A percentile compares a stretch with the other conserved stretches of the same genome.
phyloP scores from a whole-genome alignment of 2,329 filamentous ascomycete genomes.

The Trichoderma sp. region DNA sequence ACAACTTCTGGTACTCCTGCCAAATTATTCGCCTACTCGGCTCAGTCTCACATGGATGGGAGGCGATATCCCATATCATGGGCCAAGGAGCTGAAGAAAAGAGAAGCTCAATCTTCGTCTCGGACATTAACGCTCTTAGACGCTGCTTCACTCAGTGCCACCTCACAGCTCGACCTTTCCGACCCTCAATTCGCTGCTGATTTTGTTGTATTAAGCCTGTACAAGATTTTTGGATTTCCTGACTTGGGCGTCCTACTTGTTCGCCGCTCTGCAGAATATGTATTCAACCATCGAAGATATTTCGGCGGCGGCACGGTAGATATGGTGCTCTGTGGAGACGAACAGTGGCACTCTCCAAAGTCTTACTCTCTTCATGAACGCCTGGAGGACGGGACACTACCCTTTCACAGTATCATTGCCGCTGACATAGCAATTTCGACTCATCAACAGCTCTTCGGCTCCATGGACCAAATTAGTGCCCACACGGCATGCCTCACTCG shows the following conservation, averaged over 20 bases:
- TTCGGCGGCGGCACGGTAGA: constrained; percentile 96
- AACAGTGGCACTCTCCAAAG: constrained; percentile 82
- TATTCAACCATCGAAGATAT: constrained; percentile 69
- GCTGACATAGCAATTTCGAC: constrained; percentile 70
- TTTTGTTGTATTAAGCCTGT: constrained; percentile 83
- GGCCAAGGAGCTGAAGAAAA: constrained; percentile 49
- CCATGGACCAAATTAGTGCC: constrained; percentile 64
- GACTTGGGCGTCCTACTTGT: constrained; percentile 85
- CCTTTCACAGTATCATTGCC: constrained; percentile 86
- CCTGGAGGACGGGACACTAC: constrained; percentile 87
- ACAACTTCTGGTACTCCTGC: constrained; percentile 26
- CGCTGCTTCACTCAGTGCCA: constrained; percentile 77
- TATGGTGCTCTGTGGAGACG: constrained; percentile 74
- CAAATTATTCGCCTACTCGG: constrained; percentile 73
- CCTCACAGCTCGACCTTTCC: constrained; percentile 70
- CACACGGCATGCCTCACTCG: constrained; percentile 68
- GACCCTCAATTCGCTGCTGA: constrained; percentile 65
- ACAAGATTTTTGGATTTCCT: constrained; percentile 98
- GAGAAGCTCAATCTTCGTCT: constrained; percentile 21
- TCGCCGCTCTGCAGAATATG: constrained; percentile 62
- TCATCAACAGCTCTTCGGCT: constrained; percentile 67
- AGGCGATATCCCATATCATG: constrained; percentile 70
- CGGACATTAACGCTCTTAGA: constrained; percentile 71
- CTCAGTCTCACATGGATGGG: constrained; percentile 92
- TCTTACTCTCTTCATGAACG: constrained; percentile 69